Conservation (phyloP, 2,329 filamentous ascomycete genomes). For the Fusarium lyarnte region DNA sequence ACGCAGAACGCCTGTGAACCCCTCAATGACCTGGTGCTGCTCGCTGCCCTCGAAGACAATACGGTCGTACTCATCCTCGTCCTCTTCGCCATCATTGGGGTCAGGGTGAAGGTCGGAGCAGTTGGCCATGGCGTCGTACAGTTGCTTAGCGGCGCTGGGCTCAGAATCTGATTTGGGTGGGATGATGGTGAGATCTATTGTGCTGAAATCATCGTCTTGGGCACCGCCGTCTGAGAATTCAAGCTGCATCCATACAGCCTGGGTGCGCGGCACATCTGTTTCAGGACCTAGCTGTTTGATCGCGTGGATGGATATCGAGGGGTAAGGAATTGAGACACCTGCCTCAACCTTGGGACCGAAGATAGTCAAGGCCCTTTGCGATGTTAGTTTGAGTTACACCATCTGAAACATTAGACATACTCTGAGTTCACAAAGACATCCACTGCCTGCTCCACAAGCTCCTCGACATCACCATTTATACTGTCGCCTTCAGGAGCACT, state of each 20-base stretch:
- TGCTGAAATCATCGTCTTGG: conserved; percentile 71
- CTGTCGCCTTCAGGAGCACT: conserved; percentile 37
- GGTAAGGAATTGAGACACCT: conserved; percentile 78
- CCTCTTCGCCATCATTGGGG: conserved; percentile 66
- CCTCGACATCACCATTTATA: conserved; percentile 47
- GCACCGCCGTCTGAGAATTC: conserved; percentile 68
- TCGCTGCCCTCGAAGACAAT: conserved; percentile 65
- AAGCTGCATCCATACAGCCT: conserved; percentile 74
- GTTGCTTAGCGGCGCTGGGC: conserved; percentile 47
- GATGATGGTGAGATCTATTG: conserved; percentile 74
- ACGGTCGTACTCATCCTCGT: conserved; percentile 63
- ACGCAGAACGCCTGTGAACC: conserved; percentile 64
- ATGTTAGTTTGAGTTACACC: background rate
- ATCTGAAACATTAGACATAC: conserved; percentile 49
- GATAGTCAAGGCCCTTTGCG: conserved; percentile 62
- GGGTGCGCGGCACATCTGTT: conserved; percentile 50
- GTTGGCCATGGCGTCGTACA: conserved; percentile 76
- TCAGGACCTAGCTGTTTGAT: conserved; percentile 66
- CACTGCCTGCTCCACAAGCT: conserved; percentile 58
- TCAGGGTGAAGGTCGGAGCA: conserved; percentile 83
- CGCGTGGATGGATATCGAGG: conserved; percentile 78
- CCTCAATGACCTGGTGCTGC: conserved; percentile 64
- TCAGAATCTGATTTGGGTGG: conserved; percentile 52
- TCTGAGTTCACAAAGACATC: conserved; percentile 69
- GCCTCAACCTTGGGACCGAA: conserved; percentile 67